These are phyloP conservation scores for Neophaeococcomyces aloes DNA, from an alignment of 2,329 filamentous ascomycete species.

Conservation along the genomic window DNA sequence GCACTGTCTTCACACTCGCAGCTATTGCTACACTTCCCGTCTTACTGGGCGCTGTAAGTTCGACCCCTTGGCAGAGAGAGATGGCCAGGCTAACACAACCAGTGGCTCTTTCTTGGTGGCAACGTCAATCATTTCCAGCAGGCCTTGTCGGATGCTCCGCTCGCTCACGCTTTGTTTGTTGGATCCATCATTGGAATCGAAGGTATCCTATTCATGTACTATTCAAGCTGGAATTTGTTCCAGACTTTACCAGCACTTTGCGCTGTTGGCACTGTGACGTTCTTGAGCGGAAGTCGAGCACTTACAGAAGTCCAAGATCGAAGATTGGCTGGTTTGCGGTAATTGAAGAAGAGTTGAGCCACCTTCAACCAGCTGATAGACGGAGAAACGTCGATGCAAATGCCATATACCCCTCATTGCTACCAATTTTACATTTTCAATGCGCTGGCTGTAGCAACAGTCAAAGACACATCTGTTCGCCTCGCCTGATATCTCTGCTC, in stretches of 20 bases:
- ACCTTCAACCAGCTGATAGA: neutral
- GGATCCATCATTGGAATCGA: constrained; percentile 81
- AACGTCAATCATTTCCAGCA: constrained; percentile 69
- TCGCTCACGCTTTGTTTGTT: constrained; percentile 76
- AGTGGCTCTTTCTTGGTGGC: constrained; percentile 75
- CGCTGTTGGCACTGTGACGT: constrained; percentile 58
- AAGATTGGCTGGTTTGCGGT: constrained; percentile 62
- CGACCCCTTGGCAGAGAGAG: neutral
- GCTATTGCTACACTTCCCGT: constrained; percentile 64
- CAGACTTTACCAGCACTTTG: constrained; percentile 67
- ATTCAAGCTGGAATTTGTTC: constrained; percentile 84
- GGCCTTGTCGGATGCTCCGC: constrained; percentile 63
- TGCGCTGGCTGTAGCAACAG: too few relatives aligned
- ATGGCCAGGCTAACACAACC: constrained; percentile 4
- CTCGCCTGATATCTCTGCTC: too few relatives aligned
- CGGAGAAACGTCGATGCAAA: neutral
- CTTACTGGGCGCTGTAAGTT: constrained; percentile 58
- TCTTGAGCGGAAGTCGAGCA: constrained; percentile 80
- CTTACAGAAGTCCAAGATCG: constrained; percentile 86
- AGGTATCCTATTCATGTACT: constrained; percentile 89
- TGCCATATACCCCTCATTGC: too few relatives aligned
- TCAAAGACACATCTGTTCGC: too few relatives aligned
- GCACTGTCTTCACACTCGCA: constrained; percentile 62
- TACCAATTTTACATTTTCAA: too few relatives aligned
- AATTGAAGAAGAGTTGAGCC: constrained; percentile 16